A percentile compares a stretch with the other conserved stretches of the same genome.
Evolutionary conservation across 371 early-diverging fungal genomes (phyloP).

Genomic region (Blakeslea trispora): DNA sequence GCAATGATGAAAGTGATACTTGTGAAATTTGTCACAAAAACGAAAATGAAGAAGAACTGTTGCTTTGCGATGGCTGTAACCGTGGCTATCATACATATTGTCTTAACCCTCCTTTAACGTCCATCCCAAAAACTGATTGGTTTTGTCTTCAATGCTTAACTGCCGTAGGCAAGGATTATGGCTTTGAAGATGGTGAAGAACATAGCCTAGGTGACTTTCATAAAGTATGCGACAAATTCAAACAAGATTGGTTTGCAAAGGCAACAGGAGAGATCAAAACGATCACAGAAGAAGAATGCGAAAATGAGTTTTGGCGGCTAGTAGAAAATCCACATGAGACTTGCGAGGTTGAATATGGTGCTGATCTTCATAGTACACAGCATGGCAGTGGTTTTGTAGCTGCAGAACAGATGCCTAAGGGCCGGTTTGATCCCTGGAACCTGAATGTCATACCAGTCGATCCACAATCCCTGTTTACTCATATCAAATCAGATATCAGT

Average conservation of each 20-base stretch:
- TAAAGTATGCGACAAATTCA: conserved; percentile 78
- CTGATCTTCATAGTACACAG: conserved; percentile 88
- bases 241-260: conserved; percentile 71
- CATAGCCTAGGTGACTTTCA: conserved; percentile 83
- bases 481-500: conserved; percentile 86
- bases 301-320: conserved; percentile 94
- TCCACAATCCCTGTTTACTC: conserved; percentile 80
- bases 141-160: conserved; percentile 85
- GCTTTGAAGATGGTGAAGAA: conserved; percentile 87
- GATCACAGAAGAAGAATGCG: conserved; percentile 81
- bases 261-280: conserved; percentile 18
- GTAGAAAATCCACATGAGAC: conserved; percentile 85
- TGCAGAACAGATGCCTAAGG: conserved; percentile 27
- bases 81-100: conserved; percentile 83
- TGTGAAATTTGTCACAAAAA: conserved; percentile 65
- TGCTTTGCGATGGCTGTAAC: conserved; percentile 90
- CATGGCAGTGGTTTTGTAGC: conserved; percentile 63
- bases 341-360: conserved; percentile 95
- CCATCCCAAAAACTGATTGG: conserved; percentile 81
- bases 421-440: conserved; percentile 78
- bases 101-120: conserved; percentile 67
- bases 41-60: conserved; percentile 64
- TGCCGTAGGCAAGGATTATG: conserved; percentile 84
- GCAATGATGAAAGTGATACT: conserved; percentile 31
- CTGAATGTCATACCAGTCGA: conserved; percentile 84